Conservation (phyloP, 805 yeast genomes). For the Cyberlindnera misumaiensis region DNA sequence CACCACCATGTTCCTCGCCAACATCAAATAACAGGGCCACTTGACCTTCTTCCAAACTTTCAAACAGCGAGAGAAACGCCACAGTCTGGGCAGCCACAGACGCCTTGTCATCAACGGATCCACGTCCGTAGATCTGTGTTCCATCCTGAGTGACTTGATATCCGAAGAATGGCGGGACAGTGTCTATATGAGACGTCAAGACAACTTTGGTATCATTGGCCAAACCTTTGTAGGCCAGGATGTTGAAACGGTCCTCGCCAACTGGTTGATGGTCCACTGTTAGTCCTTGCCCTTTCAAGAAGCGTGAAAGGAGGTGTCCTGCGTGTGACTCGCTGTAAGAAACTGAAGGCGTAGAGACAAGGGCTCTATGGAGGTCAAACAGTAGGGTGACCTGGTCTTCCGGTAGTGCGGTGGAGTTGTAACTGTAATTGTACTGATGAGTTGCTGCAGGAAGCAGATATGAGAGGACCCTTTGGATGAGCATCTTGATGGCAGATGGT, state of each 20-base stretch:
- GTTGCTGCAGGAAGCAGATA: background rate
- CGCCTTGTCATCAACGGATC: slow-evolving; percentile 57
- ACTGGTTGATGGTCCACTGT: slow-evolving; percentile 41
- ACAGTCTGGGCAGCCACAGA: slow-evolving; percentile 54
- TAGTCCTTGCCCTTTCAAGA: slow-evolving; percentile 4
- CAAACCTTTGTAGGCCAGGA: slow-evolving; percentile 48
- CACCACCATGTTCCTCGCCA: slow-evolving; percentile 57
- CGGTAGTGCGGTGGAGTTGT: too few species aligned
- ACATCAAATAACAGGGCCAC: slow-evolving; percentile 50
- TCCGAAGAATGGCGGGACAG: slow-evolving; percentile 51
- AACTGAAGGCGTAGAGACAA: slow-evolving; percentile 11
- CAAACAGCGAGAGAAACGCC: slow-evolving; percentile 42
- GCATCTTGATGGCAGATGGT: background rate
- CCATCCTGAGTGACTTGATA: slow-evolving; percentile 27
- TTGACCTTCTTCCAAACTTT: slow-evolving; percentile 43
- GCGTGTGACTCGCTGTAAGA: slow-evolving; percentile 6
- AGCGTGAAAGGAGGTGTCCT: slow-evolving; percentile 2
- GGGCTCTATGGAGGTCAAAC: slow-evolving; percentile 7
- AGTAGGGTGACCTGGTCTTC: background rate
- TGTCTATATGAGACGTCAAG: slow-evolving; percentile 57
- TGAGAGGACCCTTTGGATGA: background rate
- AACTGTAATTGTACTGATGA: background rate
- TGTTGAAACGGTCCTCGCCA: slow-evolving; percentile 34
- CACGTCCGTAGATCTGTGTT: slow-evolving; percentile 51
- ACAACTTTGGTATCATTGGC: slow-evolving; percentile 38